Evolutionary conservation across 1,284 basidiomycete species (phyloP), one percentile per base, ranked within the genome.

Genomic region (Irpex sp.): DNA sequence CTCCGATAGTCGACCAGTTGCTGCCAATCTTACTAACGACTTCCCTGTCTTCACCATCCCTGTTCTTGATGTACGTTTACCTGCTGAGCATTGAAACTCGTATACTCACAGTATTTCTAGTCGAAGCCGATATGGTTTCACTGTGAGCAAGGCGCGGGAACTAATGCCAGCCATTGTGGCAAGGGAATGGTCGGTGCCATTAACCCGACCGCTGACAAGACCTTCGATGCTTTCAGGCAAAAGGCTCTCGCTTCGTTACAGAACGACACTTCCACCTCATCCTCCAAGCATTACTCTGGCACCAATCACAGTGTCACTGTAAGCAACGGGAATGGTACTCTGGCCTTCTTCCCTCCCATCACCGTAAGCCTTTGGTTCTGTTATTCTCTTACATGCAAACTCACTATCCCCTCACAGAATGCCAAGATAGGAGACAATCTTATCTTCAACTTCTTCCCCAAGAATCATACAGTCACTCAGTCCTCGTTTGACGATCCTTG

Each of bases 401-500:
- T 35, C 8, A 35, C 33, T 45, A 16, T 54, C 2, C n/a, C 9
- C 42, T 3, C 16, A 16, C 35, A 61, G 57, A 16, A 58, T 45
- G 60, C 60, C 9, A 53, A 58, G n/a, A 7, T 74, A 36, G 81
- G 82, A 4, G 84, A 85, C 67, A 82, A 78, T 4, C 74, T 85
- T 59, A 81, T 78, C 5, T 85, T 86, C 71, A 75, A 82, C 67
- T 85, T 85, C 73, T 74, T 67, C 48, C 65, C 66, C 56, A 73
- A 73, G 61, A 75, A 75, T 65, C 75, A 78, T 67, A 77, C 76
- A 2, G 78, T 75, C 35, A 84, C 83, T 3, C 78, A 80, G 63
- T 83, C 81, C 49, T 53, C 58, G n/a, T 86, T 86, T 70, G 71
- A 69, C 28, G 66, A 72, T 16, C 84, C 85, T 4, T 85, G 84